Evolutionary conservation across 1,139 yeast genomes (phyloP), one percentile per base, ranked within the genome.

Genomic region (Kodamaea sp.): DNA sequence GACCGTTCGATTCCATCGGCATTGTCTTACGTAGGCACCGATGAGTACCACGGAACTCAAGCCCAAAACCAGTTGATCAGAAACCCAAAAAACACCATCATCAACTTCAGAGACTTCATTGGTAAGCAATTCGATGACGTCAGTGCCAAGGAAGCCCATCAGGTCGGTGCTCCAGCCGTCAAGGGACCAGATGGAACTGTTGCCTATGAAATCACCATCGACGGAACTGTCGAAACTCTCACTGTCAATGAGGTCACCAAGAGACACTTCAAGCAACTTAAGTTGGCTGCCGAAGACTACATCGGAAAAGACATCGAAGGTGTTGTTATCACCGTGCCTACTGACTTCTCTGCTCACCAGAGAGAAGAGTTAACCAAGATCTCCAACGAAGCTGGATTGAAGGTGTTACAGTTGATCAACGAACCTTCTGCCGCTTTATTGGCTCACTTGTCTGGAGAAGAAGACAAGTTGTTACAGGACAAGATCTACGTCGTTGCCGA

Each of bases 11-110:
- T 92, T 58, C 96, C 97, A 44, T 85, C 97, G 15, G 86, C 86
- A 38, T 74, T 92, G 46, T 83, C 97, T 11, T 92, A 90, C 61
- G 89, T 89, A 43, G 96, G 95, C 44, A 83, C 77, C 37, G 97
- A 92, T 61, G 98, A 92, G 70, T 92, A 87, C 69, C 97, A 92
- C 60, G 99, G 99, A 42, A 84, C 88, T 46, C 97, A 94, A 71
- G 98, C 98, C 42, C 70, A 83, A 54, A 87, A 89, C 41, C 97
- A 94, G 69, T 71, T 92, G 57, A 73, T 92, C 46, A 86, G 98
- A 76, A 88, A 90, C 73, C 81, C 97, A 43, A 69, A 70, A 42
- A 87, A 82, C 73, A 92, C 98, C 24, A 78, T 90, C 47, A 76
- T 86, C 53, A 87, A 88, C 72, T 92, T 92, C 78, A 82, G 98